These are phyloP conservation scores for Fusarium sororula DNA, from an alignment of 2,329 filamentous ascomycete genomes.

Conservation along the genomic window DNA sequence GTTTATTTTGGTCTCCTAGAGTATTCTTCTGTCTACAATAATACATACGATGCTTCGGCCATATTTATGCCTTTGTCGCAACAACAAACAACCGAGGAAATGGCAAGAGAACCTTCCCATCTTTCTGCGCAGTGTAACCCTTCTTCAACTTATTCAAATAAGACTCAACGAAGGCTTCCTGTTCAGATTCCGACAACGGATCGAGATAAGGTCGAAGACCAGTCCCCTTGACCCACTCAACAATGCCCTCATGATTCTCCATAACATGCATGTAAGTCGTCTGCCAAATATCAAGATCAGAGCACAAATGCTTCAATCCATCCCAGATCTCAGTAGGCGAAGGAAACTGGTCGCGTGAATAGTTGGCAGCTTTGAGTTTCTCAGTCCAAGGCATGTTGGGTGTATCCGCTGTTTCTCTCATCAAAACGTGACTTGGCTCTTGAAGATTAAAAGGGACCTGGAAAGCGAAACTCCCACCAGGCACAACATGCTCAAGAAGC, in stretches of 20 bases:
- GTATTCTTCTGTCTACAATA: background rate
- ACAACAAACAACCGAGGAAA: slow-evolving; percentile 68
- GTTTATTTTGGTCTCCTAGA: background rate
- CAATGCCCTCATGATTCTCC: slow-evolving; percentile 57
- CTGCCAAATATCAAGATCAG: slow-evolving; percentile 61
- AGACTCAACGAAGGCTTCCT: slow-evolving; percentile 53
- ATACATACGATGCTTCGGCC: fast-evolving
- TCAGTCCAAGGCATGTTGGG: slow-evolving; percentile 50
- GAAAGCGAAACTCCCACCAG: slow-evolving; percentile 62
- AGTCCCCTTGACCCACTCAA: slow-evolving; percentile 69
- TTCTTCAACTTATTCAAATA: slow-evolving; percentile 57
- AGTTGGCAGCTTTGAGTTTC: slow-evolving; percentile 41
- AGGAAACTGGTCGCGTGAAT: slow-evolving; percentile 59
- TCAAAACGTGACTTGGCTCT: slow-evolving; percentile 59
- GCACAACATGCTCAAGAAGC: slow-evolving; percentile 51
- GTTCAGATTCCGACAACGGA: slow-evolving; percentile 52
- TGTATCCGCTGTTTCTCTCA: slow-evolving; percentile 54
- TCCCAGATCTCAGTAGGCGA: slow-evolving; percentile 58
- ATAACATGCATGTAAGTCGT: slow-evolving; percentile 64
- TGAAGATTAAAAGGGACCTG: slow-evolving; percentile 60
- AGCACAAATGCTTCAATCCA: slow-evolving; percentile 53
- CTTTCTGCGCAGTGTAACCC: slow-evolving; percentile 54
- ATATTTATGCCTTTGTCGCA: slow-evolving; percentile 40
- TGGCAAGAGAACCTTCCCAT: slow-evolving; percentile 64
- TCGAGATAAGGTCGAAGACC: slow-evolving; percentile 65